phyloP scores from a whole-genome alignment of 805 yeast species.

The Candida berthetii region DNA sequence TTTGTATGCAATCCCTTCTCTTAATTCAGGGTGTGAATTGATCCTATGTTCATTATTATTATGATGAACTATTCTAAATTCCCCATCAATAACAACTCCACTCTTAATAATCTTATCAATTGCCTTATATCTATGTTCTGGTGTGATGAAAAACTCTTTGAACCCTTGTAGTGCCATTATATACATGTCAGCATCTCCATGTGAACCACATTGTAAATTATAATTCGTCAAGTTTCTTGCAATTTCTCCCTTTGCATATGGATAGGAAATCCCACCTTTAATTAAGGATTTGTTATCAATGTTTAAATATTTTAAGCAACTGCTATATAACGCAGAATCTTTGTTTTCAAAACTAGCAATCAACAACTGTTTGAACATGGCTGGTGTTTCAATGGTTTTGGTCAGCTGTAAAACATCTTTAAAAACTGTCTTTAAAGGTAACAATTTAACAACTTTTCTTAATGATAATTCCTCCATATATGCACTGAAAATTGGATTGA shows the following conservation, averaged over 20 bases:
- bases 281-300: neutral
- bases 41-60: neutral
- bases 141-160: neutral
- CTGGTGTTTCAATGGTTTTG: slow-evolving; percentile 1
- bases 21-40: too few relatives aligned
- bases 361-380: neutral
- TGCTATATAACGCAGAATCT: slow-evolving; percentile 4
- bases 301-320: slow-evolving; percentile 2
- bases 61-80: neutral
- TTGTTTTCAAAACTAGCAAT: slow-evolving; percentile 2
- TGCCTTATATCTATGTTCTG: neutral
- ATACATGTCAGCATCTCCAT: neutral
- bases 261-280: neutral
- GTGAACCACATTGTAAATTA: neutral
- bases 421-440: neutral
- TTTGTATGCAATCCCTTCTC: neutral
- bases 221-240: neutral
- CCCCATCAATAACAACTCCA: neutral
- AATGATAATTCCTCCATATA: neutral
- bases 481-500: neutral
- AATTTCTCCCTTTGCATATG: too few relatives aligned
- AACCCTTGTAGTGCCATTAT: neutral
- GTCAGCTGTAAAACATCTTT: neutral
- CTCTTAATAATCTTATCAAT: neutral
- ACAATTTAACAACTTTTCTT: neutral